These are phyloP conservation scores for Beauveria sp. DNA, from an alignment of 2,329 filamentous ascomycete genomes.

Conservation along the genomic window DNA sequence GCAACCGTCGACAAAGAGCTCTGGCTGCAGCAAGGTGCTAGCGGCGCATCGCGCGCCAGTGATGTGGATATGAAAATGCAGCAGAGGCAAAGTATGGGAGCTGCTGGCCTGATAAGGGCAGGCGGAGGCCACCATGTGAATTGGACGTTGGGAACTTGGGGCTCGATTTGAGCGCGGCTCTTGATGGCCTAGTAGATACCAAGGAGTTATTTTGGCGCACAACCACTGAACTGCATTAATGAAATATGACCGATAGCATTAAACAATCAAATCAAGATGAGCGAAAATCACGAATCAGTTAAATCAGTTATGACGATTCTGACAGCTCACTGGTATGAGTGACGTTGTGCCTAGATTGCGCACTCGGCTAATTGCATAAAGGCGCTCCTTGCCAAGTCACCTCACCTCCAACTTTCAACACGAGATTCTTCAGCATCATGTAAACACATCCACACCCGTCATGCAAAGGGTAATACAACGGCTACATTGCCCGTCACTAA, in stretches of 20 bases:
- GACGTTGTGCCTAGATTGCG: background rate
- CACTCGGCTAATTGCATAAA: constrained; percentile 26
- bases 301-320: background rate
- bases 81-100: constrained; percentile 58
- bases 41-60: constrained; percentile 50
- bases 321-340: background rate
- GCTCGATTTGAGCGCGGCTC: constrained; percentile 30
- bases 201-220: background rate
- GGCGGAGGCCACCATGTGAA: constrained; percentile 34
- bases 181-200: background rate
- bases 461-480: constrained; percentile 25
- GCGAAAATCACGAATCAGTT: background rate
- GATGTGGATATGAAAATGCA: constrained; percentile 52
- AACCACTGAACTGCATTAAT: background rate
- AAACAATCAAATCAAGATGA: background rate
- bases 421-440: constrained; percentile 6
- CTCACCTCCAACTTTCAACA: constrained; percentile 9
- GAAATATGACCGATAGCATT: background rate
- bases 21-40: constrained; percentile 60
- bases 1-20: constrained; percentile 64
- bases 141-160: constrained; percentile 60
- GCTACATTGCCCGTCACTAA: constrained; percentile 19
- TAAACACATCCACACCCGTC: constrained; percentile 15
- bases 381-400: constrained; percentile 14
- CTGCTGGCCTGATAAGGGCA: constrained; percentile 37